phyloP scores from a whole-genome alignment of 768 basidiomycete species.

The Pleurotus platypus region DNA sequence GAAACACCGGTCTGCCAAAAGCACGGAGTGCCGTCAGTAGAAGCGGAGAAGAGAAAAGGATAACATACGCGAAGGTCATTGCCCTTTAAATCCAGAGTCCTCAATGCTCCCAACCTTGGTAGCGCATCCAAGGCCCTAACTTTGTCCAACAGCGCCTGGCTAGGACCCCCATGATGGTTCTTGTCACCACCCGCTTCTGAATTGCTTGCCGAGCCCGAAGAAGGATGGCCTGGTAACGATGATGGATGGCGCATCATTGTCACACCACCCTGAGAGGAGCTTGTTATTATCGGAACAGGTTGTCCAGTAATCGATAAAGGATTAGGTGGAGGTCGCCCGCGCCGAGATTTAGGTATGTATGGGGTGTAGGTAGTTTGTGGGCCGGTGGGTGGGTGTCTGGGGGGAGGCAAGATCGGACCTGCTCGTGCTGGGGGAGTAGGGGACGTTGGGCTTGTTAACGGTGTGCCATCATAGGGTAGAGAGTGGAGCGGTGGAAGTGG shows the following conservation, averaged over 20 bases:
- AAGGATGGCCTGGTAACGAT: slow-evolving; percentile 13
- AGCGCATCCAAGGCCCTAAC: slow-evolving; percentile 86
- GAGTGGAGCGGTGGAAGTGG: slow-evolving; percentile 26
- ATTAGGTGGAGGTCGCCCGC: slow-evolving; percentile 38
- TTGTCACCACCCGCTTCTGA: slow-evolving; percentile 1
- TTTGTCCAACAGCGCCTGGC: slow-evolving; percentile 79
- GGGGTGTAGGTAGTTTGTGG: slow-evolving; percentile 79
- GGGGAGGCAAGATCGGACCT: slow-evolving; percentile 32
- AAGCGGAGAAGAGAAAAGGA: neutral
- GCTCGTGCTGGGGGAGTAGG: slow-evolving; percentile 26
- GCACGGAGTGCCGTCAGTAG: slow-evolving; percentile 6
- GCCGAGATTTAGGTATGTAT: slow-evolving; percentile 68
- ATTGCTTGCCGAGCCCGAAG: slow-evolving; percentile 16
- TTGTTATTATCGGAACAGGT: slow-evolving; percentile 67
- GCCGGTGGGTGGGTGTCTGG: slow-evolving; percentile 43
- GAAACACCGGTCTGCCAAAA: slow-evolving; percentile 66
- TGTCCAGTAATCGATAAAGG: slow-evolving; percentile 40
- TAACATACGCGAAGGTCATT: slow-evolving; percentile 85
- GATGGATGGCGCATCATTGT: slow-evolving; percentile 40
- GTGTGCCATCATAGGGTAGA: slow-evolving; percentile 27
- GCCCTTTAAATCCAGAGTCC: slow-evolving; percentile 87
- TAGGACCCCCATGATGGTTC: slow-evolving; percentile 46
- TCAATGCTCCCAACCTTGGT: slow-evolving; percentile 79
- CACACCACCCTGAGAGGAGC: slow-evolving; percentile 50
- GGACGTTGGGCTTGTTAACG: slow-evolving; percentile 23